Percentiles rank a stretch among this genome's conserved stretches.
These are phyloP conservation scores for Prototheca stagnorum DNA, from an alignment of 163 green algal species.

Conservation along the genomic window DNA sequence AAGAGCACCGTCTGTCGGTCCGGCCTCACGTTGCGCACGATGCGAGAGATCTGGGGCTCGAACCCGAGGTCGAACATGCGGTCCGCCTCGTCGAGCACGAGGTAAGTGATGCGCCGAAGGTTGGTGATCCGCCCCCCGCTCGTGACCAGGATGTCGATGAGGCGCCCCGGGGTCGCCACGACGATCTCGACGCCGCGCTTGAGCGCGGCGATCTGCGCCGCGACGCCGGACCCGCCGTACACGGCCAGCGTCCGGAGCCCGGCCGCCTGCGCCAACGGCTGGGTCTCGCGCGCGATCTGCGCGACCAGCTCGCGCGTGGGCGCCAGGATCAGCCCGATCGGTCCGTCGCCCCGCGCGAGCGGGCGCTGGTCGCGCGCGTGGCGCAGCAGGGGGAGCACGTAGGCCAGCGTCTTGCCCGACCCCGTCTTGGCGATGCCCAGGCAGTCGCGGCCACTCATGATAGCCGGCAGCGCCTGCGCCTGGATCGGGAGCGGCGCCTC, in stretches of 20 bases:
- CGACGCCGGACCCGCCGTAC: constrained; percentile 77
- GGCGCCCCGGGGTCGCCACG: constrained; percentile 83
- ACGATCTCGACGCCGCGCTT: constrained; percentile 84
- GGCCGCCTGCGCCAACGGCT: constrained; percentile 47
- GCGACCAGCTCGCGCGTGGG: constrained; percentile 90
- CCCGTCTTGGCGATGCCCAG: constrained; percentile 97
- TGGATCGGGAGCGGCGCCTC: constrained; percentile 81
- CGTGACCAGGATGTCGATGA: constrained; percentile 95
- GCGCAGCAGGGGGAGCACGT: constrained; percentile 87
- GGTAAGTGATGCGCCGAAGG: constrained; percentile 77
- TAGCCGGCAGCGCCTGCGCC: constrained; percentile 78
- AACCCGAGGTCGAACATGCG: constrained; percentile 99
- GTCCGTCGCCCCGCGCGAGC: constrained; percentile 65
- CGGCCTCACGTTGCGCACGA: constrained; percentile 68
- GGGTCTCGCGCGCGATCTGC: constrained; percentile 78
- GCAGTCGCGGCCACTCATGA: constrained; percentile 92
- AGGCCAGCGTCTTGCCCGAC: constrained; percentile 91
- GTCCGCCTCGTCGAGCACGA: constrained; percentile 92
- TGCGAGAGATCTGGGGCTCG: constrained; percentile 78
- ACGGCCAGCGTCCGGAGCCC: constrained; percentile 51
- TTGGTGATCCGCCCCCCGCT: constrained; percentile 81
- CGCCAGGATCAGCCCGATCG: constrained; percentile 83
- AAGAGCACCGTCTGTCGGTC: constrained; percentile 96
- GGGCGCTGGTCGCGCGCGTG: constrained; percentile 86
- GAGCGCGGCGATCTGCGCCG: constrained; percentile 81